Percentiles rank a stretch among this genome's conserved stretches.
Conservation (phyloP, 148 eudicot species). For the Rhododendron williamsianum region DNA sequence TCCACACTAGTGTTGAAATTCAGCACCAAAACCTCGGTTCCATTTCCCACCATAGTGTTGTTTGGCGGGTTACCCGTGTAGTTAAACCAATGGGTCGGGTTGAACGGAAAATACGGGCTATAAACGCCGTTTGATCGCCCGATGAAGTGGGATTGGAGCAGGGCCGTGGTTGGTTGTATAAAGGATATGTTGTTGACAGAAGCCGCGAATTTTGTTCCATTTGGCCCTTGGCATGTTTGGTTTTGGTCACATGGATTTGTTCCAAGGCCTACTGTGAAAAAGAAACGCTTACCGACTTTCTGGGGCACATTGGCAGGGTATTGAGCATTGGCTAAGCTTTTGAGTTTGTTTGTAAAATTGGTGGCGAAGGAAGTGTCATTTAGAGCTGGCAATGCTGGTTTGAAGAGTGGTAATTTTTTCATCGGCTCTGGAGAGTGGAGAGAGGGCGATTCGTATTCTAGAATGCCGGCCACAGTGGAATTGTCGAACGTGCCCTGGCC, state of each 20-base stretch:
- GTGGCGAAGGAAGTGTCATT: conserved; percentile 51
- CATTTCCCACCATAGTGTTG: conserved; percentile 29
- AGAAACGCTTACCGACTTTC: conserved; percentile 37
- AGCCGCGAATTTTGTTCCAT: conserved; percentile 36
- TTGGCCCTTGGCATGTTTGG: conserved; percentile 33
- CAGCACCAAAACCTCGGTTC: conserved; percentile 27
- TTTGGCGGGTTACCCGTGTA: conserved; percentile 30
- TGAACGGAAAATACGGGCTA: conserved; percentile 23
- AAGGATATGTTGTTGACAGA: conserved; percentile 26
- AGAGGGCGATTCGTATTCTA: conserved; percentile 32
- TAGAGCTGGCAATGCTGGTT: conserved; percentile 47
- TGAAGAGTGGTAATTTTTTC: conserved; percentile 43
- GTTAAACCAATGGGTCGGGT: conserved; percentile 28
- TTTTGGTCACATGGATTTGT: conserved; percentile 48
- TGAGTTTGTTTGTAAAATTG: conserved; percentile 36
- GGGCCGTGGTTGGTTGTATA: conserved; percentile 22
- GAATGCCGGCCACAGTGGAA: conserved; percentile 56
- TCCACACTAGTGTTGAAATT: conserved; percentile 34
- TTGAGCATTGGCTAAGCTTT: conserved; percentile 41
- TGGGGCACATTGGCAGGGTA: conserved; percentile 67
- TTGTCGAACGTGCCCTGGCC: conserved; percentile 64
- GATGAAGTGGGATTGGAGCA: conserved; percentile 26
- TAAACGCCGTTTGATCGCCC: conserved; percentile 26
- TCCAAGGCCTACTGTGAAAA: conserved; percentile 62
- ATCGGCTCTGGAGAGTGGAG: background rate